Conservation (phyloP, 225 moss, liverwort and hornwort species). For the Physcomitrium patens region DNA sequence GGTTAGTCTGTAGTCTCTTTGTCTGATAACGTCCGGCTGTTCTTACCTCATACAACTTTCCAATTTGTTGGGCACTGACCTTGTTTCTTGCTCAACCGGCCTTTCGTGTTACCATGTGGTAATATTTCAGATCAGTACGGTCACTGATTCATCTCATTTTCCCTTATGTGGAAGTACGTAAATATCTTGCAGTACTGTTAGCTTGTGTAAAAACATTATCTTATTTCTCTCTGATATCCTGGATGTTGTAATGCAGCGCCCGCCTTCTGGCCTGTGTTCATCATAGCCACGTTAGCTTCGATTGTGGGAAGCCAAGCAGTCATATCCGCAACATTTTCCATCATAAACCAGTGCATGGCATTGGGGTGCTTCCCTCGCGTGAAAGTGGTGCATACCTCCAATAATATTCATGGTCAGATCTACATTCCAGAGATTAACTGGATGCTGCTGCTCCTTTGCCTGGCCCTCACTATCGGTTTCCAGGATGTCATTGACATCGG, state of each 20-base stretch:
- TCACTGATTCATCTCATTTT: background rate
- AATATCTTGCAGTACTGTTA: background rate
- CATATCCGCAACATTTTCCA: conserved; percentile 55
- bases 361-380: conserved; percentile 48
- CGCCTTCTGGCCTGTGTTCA: conserved; percentile 54
- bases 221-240: conserved; percentile 13
- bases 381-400: conserved; percentile 51
- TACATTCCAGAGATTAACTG: conserved; percentile 57
- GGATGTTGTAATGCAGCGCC: conserved; percentile 29
- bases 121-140: background rate
- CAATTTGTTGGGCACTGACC: no score
- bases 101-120: background rate
- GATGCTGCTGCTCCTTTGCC: conserved; percentile 39
- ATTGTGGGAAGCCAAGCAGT: conserved; percentile 58
- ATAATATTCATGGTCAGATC: conserved; percentile 39
- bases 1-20: conserved; percentile 18
- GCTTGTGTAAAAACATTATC: background rate
- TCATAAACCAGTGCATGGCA: conserved; percentile 43
- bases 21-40: background rate
- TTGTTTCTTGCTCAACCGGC: background rate
- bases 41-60: background rate
- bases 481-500: conserved; percentile 37
- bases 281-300: conserved; percentile 42
- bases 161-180: background rate
- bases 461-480: conserved; percentile 42